Conservation (phyloP, 352 stramenopile species). For the Globisporangium canariense region DNA sequence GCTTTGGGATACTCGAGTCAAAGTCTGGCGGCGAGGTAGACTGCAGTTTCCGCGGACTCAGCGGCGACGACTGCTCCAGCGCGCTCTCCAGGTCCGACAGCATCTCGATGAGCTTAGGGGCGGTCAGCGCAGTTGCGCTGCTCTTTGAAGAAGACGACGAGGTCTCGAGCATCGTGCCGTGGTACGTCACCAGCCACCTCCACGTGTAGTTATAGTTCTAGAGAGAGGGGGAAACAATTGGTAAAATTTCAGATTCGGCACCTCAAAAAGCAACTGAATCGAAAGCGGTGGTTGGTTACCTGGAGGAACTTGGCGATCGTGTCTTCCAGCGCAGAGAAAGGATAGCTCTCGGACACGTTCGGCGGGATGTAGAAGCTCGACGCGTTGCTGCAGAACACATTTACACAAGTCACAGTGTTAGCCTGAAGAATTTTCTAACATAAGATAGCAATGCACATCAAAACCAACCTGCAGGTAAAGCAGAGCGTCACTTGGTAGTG, state of each 20-base stretch:
- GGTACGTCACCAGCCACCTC: conserved; percentile 69
- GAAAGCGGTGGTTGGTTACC: conserved; percentile 23
- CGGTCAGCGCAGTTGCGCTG: conserved; percentile 14
- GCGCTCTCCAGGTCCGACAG: conserved; percentile 59
- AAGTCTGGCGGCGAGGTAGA: conserved; percentile 30
- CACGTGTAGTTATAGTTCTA: conserved; percentile 81
- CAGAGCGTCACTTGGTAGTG: conserved; percentile 85
- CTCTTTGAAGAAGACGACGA: conserved; percentile 27
- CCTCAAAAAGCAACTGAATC: neutral
- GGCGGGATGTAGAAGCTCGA: conserved; percentile 83
- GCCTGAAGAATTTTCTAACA: neutral
- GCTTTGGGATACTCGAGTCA: conserved; percentile 24
- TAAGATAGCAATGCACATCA: neutral
- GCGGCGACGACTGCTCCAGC: conserved; percentile 59
- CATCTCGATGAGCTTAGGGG: conserved; percentile 43
- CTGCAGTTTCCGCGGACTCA: conserved; percentile 54
- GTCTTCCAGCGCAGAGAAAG: conserved; percentile 82
- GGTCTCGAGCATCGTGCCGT: conserved; percentile 31
- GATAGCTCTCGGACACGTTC: conserved; percentile 81
- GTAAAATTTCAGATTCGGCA: neutral
- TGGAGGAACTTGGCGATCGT: conserved; percentile 87
- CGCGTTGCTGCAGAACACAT: conserved; percentile 44
- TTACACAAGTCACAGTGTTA: neutral
- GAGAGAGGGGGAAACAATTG: neutral
- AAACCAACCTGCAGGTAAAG: conserved; percentile 78